Percentiles rank a stretch among this genome's conserved stretches.
Evolutionary conservation across 1,284 basidiomycete species (phyloP).

Genomic region (Trichosporon sp.): DNA sequence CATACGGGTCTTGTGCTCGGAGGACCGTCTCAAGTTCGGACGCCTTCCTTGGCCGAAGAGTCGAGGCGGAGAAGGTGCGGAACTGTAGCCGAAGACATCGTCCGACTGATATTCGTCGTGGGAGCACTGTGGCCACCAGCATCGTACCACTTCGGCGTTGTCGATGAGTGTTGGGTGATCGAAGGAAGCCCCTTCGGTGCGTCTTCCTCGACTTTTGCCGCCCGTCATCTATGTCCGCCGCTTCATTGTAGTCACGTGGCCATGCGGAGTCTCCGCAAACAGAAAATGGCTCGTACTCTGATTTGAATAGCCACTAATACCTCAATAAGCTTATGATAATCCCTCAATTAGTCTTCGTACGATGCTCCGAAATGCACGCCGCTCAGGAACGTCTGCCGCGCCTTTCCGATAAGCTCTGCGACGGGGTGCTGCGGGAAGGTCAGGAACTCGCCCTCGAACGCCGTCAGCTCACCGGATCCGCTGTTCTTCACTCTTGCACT

Average conservation of each 20-base stretch:
- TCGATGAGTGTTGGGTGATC: background rate
- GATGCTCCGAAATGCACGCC: background rate
- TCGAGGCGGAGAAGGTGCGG: background rate
- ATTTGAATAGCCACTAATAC: background rate
- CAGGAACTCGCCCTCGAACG: background rate
- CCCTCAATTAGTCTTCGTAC: background rate
- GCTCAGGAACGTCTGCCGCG: background rate
- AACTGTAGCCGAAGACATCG: background rate
- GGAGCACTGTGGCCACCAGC: background rate
- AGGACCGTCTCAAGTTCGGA: slow-evolving; percentile 2
- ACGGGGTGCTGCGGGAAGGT: background rate
- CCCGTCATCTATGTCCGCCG: background rate
- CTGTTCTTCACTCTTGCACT: background rate
- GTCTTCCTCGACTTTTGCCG: slow-evolving; percentile 14
- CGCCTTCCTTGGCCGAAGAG: background rate
- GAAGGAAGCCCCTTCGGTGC: background rate
- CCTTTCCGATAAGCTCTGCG: background rate
- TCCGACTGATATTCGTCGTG: background rate
- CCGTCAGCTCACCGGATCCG: background rate
- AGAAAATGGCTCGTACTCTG: background rate
- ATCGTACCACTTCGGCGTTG: background rate
- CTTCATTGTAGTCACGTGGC: background rate
- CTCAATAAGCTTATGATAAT: background rate
- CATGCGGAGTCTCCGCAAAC: background rate
- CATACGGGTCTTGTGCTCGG: slow-evolving; percentile 11